A percentile compares a stretch with the other conserved stretches of the same genome.
Evolutionary conservation across 257 asterid species (phyloP).

Genomic region (Capsicum chinense): DNA sequence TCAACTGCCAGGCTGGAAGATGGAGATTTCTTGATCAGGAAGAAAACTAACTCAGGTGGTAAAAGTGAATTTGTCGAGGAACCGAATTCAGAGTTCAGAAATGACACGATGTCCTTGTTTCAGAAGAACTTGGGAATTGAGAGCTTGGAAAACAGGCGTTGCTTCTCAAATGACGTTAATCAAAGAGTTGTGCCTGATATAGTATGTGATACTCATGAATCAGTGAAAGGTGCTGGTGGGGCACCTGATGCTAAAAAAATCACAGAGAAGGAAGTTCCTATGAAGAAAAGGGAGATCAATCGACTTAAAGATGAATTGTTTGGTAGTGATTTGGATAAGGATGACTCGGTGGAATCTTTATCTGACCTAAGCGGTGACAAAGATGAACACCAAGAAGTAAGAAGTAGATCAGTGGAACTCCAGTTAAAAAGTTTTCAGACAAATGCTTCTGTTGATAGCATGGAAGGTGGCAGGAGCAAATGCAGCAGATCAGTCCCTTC

Average conservation of each 20-base stretch:
- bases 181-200: conserved; percentile 42
- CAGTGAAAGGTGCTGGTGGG: conserved; percentile 35
- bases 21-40: conserved; percentile 41
- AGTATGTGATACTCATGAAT: conserved; percentile 36
- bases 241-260: conserved; percentile 34
- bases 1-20: conserved; percentile 44
- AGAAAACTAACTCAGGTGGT: conserved; percentile 50
- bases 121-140: conserved; percentile 47
- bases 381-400: conserved; percentile 34
- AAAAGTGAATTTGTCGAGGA: conserved; percentile 46
- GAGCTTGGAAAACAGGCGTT: conserved; percentile 42
- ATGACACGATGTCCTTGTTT: conserved; percentile 35
- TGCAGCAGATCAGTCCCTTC: conserved; percentile 15
- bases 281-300: conserved; percentile 48
- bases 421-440: conserved; percentile 28
- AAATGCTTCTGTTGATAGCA: conserved; percentile 28
- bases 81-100: conserved; percentile 40
- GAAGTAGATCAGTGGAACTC: conserved; percentile 32
- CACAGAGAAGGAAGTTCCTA: conserved; percentile 41
- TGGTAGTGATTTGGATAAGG: conserved; percentile 35
- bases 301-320: conserved; percentile 41
- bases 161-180: conserved; percentile 40
- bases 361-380: conserved; percentile 34
- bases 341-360: conserved; percentile 30
- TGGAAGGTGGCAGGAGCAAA: conserved; percentile 31